These are phyloP conservation scores for Ganoderma sp. DNA, from an alignment of 1,284 basidiomycete species.

Conservation along the genomic window DNA sequence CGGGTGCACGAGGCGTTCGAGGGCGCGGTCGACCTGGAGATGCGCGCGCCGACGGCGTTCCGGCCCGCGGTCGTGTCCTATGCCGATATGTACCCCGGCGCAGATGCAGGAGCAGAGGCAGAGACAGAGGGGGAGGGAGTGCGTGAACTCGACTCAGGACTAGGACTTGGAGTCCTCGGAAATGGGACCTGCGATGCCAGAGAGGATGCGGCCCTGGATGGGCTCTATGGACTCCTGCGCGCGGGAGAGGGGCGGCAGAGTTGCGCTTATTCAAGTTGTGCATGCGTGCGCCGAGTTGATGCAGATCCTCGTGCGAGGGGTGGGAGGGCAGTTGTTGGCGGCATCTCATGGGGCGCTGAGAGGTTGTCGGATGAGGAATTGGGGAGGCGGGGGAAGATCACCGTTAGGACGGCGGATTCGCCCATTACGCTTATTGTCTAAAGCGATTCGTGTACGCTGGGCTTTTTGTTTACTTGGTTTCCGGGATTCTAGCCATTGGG, in stretches of 20 bases:
- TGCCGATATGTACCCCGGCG: not conserved
- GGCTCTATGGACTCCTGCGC: not conserved
- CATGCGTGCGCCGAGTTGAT: not conserved
- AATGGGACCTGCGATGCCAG: not conserved
- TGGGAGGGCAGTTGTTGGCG: not conserved
- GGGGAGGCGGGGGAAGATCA: not conserved
- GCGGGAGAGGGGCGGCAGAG: not conserved
- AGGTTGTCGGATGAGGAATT: not conserved
- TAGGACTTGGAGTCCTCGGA: not conserved
- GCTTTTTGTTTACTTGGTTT: not conserved
- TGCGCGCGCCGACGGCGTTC: not conserved
- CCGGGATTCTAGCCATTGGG: not conserved
- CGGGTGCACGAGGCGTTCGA: slow-evolving; percentile 6
- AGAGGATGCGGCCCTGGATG: not conserved
- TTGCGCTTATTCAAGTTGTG: not conserved
- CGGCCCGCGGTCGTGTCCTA: not conserved
- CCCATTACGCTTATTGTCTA: not conserved
- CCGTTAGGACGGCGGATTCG: not conserved
- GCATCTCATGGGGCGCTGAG: not conserved
- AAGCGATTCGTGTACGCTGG: not conserved
- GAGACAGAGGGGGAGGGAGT: not conserved
- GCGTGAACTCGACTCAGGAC: not conserved
- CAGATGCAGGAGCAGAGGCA: not conserved
- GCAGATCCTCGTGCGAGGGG: not conserved
- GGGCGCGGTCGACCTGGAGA: slow-evolving; percentile 3